These are phyloP conservation scores for Shiraia sp. DNA, from an alignment of 2,329 filamentous ascomycete genomes.

Conservation along the genomic window DNA sequence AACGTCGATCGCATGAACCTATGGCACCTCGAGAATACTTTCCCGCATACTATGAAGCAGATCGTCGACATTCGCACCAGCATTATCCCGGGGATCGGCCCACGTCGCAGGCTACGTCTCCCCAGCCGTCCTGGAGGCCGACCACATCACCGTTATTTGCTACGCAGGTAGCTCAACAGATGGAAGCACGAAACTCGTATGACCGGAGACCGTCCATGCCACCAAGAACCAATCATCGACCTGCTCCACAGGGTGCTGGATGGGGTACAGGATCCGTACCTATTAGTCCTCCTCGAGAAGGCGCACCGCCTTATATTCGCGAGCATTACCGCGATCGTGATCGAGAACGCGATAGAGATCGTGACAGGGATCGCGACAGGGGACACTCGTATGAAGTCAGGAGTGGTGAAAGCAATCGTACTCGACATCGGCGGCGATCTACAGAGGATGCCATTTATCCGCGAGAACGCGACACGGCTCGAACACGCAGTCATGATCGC, in stretches of 20 bases:
- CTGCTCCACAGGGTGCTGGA: slow-evolving; percentile 24
- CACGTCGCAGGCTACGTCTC: slow-evolving; percentile 20
- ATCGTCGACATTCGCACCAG: slow-evolving; percentile 34
- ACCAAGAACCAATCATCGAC: slow-evolving; percentile 28
- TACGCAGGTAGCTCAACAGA: slow-evolving; percentile 46
- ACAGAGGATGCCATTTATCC: slow-evolving; percentile 32
- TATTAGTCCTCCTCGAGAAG: slow-evolving; percentile 25
- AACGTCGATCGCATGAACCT: slow-evolving; percentile 49
- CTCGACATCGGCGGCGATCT: slow-evolving; percentile 25
- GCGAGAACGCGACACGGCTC: slow-evolving; percentile 21
- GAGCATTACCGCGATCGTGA: slow-evolving; percentile 21
- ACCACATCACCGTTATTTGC: slow-evolving; percentile 53
- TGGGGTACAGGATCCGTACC: slow-evolving; percentile 24
- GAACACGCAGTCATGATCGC: slow-evolving; percentile 35
- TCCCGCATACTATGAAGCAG: slow-evolving; percentile 35
- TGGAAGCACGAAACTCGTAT: slow-evolving; percentile 40
- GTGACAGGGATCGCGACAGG: slow-evolving; percentile 12
- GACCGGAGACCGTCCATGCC: slow-evolving; percentile 34
- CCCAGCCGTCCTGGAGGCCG: slow-evolving; percentile 47
- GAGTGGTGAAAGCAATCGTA: slow-evolving; percentile 11
- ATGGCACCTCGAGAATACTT: slow-evolving; percentile 46
- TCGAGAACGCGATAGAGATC: slow-evolving; percentile 11
- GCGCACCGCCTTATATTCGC: slow-evolving; percentile 24
- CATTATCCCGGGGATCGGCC: slow-evolving; percentile 19
- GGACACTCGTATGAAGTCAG: slow-evolving; percentile 7